Conservation (phyloP, 2,329 filamentous ascomycete species). For the Rutstroemia sp. region DNA sequence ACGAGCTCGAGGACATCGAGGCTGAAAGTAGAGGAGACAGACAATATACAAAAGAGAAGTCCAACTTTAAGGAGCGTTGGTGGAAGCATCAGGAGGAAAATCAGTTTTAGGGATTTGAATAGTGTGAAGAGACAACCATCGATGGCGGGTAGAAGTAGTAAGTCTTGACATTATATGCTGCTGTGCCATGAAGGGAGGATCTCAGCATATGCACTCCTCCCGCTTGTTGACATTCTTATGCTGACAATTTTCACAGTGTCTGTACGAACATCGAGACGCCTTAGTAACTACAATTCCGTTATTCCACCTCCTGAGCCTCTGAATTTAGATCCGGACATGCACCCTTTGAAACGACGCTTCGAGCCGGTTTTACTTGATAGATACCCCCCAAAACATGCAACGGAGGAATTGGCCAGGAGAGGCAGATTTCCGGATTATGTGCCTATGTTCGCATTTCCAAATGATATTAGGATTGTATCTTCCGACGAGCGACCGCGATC, state of each 20-base stretch:
- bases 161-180: conserved; percentile 31
- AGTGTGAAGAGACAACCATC: conserved; percentile 84
- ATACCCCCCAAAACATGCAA: conserved; percentile 77
- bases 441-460: conserved; percentile 37
- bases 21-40: conserved; percentile 67
- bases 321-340: conserved; percentile 85
- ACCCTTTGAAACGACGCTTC: conserved; percentile 87
- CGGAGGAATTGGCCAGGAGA: conserved; percentile 71
- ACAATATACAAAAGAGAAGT: conserved; percentile 37
- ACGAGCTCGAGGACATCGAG: conserved; percentile 75
- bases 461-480: conserved; percentile 11
- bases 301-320: conserved; percentile 90
- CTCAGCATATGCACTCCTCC: not conserved
- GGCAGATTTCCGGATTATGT: conserved; percentile 94
- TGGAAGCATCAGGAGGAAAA: conserved; percentile 83
- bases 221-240: conserved; percentile 7
- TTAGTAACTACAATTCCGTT: conserved; percentile 98
- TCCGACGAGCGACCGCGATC: conserved; percentile 60
- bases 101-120: conserved; percentile 92
- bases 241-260: conserved; percentile 41
- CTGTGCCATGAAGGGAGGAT: conserved; percentile 1
- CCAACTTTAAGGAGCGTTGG: conserved; percentile 42
- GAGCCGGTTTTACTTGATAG: conserved; percentile 94
- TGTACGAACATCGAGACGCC: conserved; percentile 72
- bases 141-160: conserved; percentile 61